A percentile compares a stretch with the other conserved stretches of the same genome.
Conservation (phyloP, 2,329 filamentous ascomycete genomes). For the Aspergillus sp. region DNA sequence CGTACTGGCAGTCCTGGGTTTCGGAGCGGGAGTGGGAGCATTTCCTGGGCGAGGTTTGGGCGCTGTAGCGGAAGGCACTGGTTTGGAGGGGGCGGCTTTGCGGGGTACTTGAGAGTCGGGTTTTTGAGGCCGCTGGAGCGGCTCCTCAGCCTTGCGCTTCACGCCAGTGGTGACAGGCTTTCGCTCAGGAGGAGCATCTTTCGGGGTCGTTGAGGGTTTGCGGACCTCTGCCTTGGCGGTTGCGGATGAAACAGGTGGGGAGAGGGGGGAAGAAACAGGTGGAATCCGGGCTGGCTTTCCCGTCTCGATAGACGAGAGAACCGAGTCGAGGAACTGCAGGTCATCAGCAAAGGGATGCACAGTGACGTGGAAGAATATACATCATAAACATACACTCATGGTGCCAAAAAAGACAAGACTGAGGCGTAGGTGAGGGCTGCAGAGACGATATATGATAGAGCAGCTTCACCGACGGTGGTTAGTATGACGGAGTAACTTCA, state of each 20-base stretch:
- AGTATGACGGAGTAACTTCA: conserved; percentile 36
- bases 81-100: conserved; percentile 16
- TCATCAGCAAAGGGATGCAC: conserved; percentile 17
- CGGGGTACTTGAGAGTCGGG: conserved; percentile 20
- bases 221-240: conserved; percentile 20
- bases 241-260: conserved; percentile 22
- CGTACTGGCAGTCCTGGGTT: conserved; percentile 16
- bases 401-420: conserved; percentile 7
- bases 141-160: conserved; percentile 46
- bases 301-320: conserved; percentile 50
- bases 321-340: conserved; percentile 49
- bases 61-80: conserved; percentile 14
- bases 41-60: conserved; percentile 18
- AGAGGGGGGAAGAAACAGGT: conserved; percentile 19
- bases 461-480: conserved; percentile 39
- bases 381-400: conserved; percentile 38
- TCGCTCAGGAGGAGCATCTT: conserved; percentile 15
- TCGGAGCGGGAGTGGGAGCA: conserved; percentile 15
- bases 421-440: conserved; percentile 1
- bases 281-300: conserved; percentile 33
- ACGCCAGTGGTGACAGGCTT: conserved; percentile 22
- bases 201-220: conserved; percentile 16
- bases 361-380: not conserved
- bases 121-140: conserved; percentile 28
- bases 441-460: conserved; percentile 13